phyloP scores from a whole-genome alignment of 306 rosid genomes.

The Acacia crassicarpa region DNA sequence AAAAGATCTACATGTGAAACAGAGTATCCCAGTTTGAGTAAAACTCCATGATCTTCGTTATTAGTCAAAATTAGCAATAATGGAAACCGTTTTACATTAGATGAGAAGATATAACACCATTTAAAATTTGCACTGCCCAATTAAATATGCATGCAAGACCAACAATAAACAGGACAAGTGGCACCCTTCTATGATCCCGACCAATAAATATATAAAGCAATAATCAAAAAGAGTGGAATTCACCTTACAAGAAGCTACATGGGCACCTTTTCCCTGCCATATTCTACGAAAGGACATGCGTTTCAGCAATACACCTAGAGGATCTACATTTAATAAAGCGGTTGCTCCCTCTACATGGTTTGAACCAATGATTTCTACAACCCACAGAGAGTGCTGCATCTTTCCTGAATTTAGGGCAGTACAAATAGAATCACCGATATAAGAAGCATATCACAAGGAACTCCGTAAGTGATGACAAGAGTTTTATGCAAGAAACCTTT shows the following conservation, averaged over 20 bases:
- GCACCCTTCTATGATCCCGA: conserved; percentile 1
- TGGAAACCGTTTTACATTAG: neutral
- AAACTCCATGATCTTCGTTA: neutral
- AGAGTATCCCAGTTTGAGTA: neutral
- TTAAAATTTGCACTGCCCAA: conserved; percentile 5
- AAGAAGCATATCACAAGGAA: conserved; percentile 24
- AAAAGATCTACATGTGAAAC: neutral
- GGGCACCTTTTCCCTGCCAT: conserved; percentile 99
- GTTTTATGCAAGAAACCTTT: conserved; percentile 55
- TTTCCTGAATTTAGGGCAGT: conserved; percentile 64
- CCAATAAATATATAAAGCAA: neutral
- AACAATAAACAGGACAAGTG: conserved; percentile 18
- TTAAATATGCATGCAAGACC: conserved; percentile 12
- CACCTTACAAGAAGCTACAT: conserved; percentile 87
- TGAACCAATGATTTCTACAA: conserved; percentile 64
- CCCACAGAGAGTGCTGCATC: conserved; percentile 98
- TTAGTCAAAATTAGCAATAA: neutral
- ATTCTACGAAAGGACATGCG: conserved; percentile 72
- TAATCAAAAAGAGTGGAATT: neutral
- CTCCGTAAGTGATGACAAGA: conserved; percentile 28
- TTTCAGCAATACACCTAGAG: conserved; percentile 61
- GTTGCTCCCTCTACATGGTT: conserved; percentile 53
- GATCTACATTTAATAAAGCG: conserved; percentile 56
- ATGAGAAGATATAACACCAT: neutral
- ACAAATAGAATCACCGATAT: conserved; percentile 29